Conservation (phyloP, 2,329 filamentous ascomycete species). For the Clarireedia sp. region DNA sequence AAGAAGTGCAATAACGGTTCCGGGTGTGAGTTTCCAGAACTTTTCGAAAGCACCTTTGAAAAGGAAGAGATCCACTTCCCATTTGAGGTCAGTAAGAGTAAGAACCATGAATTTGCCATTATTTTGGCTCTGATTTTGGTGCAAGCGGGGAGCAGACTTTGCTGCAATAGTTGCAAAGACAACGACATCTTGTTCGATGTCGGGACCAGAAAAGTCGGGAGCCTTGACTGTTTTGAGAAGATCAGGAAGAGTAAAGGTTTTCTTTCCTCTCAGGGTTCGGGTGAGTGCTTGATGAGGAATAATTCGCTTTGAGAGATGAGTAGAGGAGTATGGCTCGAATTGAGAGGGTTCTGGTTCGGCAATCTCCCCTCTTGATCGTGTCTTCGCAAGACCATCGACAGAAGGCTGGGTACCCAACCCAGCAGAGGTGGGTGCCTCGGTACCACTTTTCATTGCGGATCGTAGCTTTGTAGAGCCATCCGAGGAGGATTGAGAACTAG, state of each 20-base stretch:
- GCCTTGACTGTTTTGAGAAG: conserved; percentile 73
- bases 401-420: not conserved
- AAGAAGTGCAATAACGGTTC: conserved; percentile 85
- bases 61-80: conserved; percentile 84
- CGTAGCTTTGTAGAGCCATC: not conserved
- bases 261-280: conserved; percentile 70
- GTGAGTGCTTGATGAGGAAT: conserved; percentile 75
- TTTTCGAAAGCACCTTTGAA: conserved; percentile 85
- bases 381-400: not conserved
- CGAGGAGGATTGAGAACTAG: not conserved
- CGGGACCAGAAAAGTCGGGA: conserved; percentile 73
- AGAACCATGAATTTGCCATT: conserved; percentile 88
- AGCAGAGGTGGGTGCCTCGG: too few relatives aligned
- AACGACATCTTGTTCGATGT: conserved; percentile 80
- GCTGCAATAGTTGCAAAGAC: conserved; percentile 80
- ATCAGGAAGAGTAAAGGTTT: conserved; percentile 69
- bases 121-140: conserved; percentile 43
- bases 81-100: conserved; percentile 78
- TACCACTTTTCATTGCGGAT: not conserved
- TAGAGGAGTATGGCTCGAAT: conserved; percentile 79
- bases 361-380: conserved; percentile 24
- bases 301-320: conserved; percentile 76
- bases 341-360: conserved; percentile 46
- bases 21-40: conserved; percentile 88
- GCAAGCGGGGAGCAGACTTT: conserved; percentile 71